Percentiles rank a stretch among this genome's conserved stretches.
phyloP scores from a whole-genome alignment of 306 rosid genomes.

The Nissolia schottii region DNA sequence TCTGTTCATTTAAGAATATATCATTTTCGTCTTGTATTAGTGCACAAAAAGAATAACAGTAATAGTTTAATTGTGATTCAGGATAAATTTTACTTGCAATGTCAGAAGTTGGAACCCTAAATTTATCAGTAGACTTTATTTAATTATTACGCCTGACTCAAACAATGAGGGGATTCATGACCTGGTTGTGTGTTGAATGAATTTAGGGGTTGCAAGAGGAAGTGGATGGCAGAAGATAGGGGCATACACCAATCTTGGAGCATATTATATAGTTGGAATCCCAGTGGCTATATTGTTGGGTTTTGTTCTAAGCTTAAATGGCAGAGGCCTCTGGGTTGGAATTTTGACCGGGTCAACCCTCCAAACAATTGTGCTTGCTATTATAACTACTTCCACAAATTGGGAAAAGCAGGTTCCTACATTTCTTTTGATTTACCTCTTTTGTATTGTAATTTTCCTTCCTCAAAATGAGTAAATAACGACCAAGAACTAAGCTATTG shows the following conservation, averaged over 20 bases:
- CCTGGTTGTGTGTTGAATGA: background rate
- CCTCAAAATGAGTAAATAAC: background rate
- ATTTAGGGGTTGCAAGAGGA: slow-evolving; percentile 53
- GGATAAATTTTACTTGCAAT: no score
- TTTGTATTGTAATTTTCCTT: background rate
- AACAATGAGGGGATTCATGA: background rate
- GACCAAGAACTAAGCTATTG: background rate
- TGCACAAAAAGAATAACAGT: no score
- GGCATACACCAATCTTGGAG: slow-evolving; percentile 45
- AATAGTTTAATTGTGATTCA: no score
- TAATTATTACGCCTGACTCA: no score
- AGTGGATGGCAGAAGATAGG: slow-evolving; percentile 50
- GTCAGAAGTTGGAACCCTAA: no score
- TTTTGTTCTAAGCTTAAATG: slow-evolving; percentile 34
- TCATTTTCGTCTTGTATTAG: no score
- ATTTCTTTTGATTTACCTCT: background rate
- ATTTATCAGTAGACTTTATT: no score
- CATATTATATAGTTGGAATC: slow-evolving; percentile 52
- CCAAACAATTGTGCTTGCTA: slow-evolving; percentile 29
- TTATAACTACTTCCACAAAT: slow-evolving; percentile 34
- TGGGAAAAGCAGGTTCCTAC: slow-evolving; percentile 59
- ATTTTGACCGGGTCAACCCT: slow-evolving; percentile 22
- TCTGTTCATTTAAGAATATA: no score
- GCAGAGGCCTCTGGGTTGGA: slow-evolving; percentile 63
- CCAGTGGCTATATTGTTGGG: slow-evolving; percentile 38